A percentile compares a stretch with the other conserved stretches of the same genome.
These are phyloP conservation scores for Moesziomyces globuligerus DNA, from an alignment of 1,284 basidiomycete species.

Conservation along the genomic window DNA sequence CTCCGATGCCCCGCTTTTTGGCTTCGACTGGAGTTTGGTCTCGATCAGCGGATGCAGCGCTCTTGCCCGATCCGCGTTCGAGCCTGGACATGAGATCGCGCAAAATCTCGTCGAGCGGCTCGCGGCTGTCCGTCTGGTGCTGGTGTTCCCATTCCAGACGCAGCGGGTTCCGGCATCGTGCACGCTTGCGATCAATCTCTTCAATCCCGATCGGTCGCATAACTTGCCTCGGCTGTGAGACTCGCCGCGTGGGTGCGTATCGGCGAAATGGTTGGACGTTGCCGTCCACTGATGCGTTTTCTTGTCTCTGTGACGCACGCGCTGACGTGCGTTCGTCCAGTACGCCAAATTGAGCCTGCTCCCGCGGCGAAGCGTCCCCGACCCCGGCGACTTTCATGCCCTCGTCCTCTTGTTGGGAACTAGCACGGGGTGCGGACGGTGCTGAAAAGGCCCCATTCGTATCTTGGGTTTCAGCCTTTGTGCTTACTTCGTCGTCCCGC, in stretches of 20 bases:
- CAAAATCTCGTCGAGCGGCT: slow-evolving; percentile 40
- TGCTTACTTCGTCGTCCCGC: background rate
- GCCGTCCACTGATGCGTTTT: background rate
- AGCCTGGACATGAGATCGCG: slow-evolving; percentile 31
- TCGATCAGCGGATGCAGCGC: background rate
- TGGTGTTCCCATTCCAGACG: slow-evolving; percentile 50
- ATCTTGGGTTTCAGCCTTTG: background rate
- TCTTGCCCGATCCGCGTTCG: background rate
- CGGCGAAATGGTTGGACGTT: slow-evolving; percentile 23
- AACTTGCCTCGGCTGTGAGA: slow-evolving; percentile 40
- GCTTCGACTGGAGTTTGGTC: slow-evolving; percentile 2
- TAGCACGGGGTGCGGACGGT: too few species aligned
- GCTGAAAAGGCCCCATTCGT: background rate
- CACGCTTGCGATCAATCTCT: slow-evolving; percentile 47
- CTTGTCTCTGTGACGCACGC: background rate
- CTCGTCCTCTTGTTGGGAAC: background rate
- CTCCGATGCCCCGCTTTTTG: slow-evolving; percentile 24
- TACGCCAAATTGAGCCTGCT: too few species aligned
- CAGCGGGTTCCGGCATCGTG: slow-evolving; percentile 50
- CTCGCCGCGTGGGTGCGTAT: slow-evolving; percentile 47
- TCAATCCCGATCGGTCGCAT: slow-evolving; percentile 46
- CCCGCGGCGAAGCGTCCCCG: background rate
- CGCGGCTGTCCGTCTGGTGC: slow-evolving; percentile 32
- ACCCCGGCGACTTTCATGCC: background rate
- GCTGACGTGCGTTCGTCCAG: too few species aligned